Percentiles rank a stretch among this genome's conserved stretches.
phyloP scores from a whole-genome alignment of 2,329 filamentous ascomycete genomes.

The Aspergillus pseudonomiae region DNA sequence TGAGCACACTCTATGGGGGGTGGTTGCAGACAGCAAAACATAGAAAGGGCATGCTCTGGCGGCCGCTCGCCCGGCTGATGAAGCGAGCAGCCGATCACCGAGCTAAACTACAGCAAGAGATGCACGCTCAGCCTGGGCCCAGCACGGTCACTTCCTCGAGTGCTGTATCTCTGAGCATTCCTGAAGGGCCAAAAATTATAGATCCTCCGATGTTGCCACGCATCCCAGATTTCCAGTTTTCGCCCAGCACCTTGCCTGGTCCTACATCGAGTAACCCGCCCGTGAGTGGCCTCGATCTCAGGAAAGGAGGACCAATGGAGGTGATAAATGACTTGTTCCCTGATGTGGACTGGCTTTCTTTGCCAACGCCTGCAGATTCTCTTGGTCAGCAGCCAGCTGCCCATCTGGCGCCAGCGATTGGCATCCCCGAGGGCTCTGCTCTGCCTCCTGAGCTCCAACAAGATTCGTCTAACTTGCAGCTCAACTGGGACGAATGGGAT shows the following conservation, averaged over 20 bases:
- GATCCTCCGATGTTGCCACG: slow-evolving; percentile 23
- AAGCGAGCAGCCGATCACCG: slow-evolving; percentile 59
- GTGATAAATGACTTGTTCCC: slow-evolving; percentile 35
- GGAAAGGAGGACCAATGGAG: slow-evolving; percentile 29
- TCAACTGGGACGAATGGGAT: slow-evolving; percentile 41
- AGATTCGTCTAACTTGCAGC: slow-evolving; percentile 20
- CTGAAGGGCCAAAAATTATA: slow-evolving; percentile 10
- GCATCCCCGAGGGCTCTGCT: slow-evolving; percentile 15
- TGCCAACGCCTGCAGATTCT: slow-evolving; percentile 17
- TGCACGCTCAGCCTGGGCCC: slow-evolving; percentile 25
- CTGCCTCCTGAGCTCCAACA: slow-evolving; percentile 17
- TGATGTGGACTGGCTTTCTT: slow-evolving; percentile 27
- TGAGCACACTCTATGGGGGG: slow-evolving; percentile 50
- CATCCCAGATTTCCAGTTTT: slow-evolving; percentile 18
- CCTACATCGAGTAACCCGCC: slow-evolving; percentile 7
- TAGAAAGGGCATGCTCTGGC: slow-evolving; percentile 64
- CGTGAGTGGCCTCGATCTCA: slow-evolving; percentile 28
- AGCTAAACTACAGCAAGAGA: slow-evolving; percentile 49
- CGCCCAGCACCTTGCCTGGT: slow-evolving; percentile 15
- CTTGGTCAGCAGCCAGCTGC: slow-evolving; percentile 13
- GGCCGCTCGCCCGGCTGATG: slow-evolving; percentile 63
- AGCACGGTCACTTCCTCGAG: slow-evolving; percentile 10
- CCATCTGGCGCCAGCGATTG: slow-evolving; percentile 12
- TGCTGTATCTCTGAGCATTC: slow-evolving; percentile 5
- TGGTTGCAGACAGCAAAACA: slow-evolving; percentile 39